Conservation (phyloP, 441 rosid species). For the Corymbia calophylla region DNA sequence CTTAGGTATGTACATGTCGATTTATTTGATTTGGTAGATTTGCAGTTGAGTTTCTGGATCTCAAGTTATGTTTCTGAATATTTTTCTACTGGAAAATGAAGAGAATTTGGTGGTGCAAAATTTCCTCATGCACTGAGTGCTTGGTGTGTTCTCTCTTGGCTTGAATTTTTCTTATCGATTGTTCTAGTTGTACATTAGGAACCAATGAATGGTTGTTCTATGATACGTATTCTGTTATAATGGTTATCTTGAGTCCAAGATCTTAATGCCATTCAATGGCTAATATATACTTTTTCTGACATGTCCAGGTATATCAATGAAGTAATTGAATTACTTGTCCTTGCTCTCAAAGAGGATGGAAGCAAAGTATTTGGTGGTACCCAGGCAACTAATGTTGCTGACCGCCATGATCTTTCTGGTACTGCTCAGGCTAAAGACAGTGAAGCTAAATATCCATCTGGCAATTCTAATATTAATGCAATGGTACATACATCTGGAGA, state of each 20-base stretch:
- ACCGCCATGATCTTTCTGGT: constrained; percentile 6
- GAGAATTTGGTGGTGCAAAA: neutral
- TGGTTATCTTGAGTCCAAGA: neutral
- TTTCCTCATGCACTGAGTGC: neutral
- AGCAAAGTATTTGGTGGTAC: constrained; percentile 32
- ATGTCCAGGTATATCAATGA: constrained; percentile 78
- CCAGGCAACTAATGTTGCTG: constrained; percentile 18
- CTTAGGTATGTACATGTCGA: neutral
- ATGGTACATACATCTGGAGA: constrained; percentile 12
- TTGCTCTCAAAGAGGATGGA: constrained; percentile 41
- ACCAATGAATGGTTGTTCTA: neutral
- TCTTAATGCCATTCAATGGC: neutral
- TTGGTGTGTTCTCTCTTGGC: neutral
- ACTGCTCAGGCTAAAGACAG: constrained; percentile 21
- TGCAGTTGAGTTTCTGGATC: neutral
- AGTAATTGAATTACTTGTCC: constrained; percentile 63
- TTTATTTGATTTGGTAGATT: neutral
- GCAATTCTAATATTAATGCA: neutral
- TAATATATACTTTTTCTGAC: neutral
- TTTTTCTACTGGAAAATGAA: neutral
- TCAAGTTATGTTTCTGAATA: neutral
- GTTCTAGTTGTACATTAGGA: neutral
- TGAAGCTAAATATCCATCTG: neutral
- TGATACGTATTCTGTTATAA: neutral
- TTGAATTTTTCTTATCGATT: neutral